Conservation (phyloP, 495 filamentous ascomycete genomes). For the Penicillium cosmopolitanum region DNA sequence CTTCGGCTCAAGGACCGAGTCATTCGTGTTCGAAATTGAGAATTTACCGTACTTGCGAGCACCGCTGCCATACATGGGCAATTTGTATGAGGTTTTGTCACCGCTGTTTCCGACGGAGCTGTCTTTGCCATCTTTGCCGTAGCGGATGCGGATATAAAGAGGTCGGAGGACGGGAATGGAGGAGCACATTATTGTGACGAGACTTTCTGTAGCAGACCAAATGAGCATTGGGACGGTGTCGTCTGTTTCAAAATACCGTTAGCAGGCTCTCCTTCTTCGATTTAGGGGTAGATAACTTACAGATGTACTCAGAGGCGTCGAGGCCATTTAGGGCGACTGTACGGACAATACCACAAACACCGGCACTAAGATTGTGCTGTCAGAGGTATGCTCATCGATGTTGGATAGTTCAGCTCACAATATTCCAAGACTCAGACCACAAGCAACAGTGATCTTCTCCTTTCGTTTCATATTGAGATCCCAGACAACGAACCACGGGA, state of each 20-base stretch:
- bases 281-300: constrained; percentile 9
- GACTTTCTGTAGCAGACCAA: constrained; percentile 35
- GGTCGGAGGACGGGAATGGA: constrained; percentile 34
- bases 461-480: constrained; percentile 37
- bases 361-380: constrained; percentile 21
- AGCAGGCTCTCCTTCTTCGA: not conserved
- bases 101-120: constrained; percentile 17
- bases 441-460: constrained; percentile 34
- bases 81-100: constrained; percentile 25
- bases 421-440: constrained; percentile 31
- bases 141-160: constrained; percentile 28
- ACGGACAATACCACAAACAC: constrained; percentile 35
- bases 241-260: constrained; percentile 15
- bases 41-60: constrained; percentile 21
- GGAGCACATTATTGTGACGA: constrained; percentile 34
- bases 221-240: constrained; percentile 34
- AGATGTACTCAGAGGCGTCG: constrained; percentile 31
- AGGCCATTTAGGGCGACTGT: constrained; percentile 29
- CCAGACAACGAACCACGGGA: constrained; percentile 37
- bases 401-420: constrained; percentile 18
- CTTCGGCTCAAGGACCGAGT: constrained; percentile 11
- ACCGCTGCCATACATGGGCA: constrained; percentile 27
- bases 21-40: constrained; percentile 10
- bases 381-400: not conserved
- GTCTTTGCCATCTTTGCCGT: constrained; percentile 29